A percentile compares a stretch with the other conserved stretches of the same genome.
Conservation (phyloP, 2,329 filamentous ascomycete genomes). For the Monosporascus cannonballus region DNA sequence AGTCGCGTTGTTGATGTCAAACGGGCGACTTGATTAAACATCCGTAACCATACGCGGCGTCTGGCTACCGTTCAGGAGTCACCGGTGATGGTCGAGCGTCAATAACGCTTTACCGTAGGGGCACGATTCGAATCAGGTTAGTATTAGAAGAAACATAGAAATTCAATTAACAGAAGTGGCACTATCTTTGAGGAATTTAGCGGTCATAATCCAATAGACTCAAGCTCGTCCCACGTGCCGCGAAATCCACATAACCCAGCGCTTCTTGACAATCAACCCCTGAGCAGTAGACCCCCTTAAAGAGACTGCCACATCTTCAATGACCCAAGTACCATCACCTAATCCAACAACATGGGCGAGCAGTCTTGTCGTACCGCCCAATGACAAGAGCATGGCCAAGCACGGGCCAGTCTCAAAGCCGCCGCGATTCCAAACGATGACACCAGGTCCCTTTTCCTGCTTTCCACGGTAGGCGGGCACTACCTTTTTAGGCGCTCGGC, state of each 20-base stretch:
- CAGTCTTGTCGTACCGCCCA: background rate
- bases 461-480: no score
- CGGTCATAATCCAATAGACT: background rate
- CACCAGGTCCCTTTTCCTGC: background rate
- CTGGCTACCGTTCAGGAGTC: no score
- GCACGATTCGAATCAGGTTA: background rate
- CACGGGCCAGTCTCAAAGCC: background rate
- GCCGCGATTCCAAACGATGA: background rate
- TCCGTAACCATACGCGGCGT: no score
- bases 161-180: background rate
- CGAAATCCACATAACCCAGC: background rate
- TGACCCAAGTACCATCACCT: background rate
- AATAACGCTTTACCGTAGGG: background rate
- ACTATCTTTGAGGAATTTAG: background rate
- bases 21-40: no score
- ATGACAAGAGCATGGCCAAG: background rate
- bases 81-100: no score
- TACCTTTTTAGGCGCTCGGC: conserved; percentile 9
- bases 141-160: background rate
- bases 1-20: no score
- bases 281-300: background rate
- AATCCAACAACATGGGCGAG: background rate
- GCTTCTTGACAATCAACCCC: background rate
- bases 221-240: background rate
- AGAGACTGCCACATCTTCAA: no score